Conservation (phyloP, 2,329 filamentous ascomycete genomes). For the Colletotrichum sublineola region DNA sequence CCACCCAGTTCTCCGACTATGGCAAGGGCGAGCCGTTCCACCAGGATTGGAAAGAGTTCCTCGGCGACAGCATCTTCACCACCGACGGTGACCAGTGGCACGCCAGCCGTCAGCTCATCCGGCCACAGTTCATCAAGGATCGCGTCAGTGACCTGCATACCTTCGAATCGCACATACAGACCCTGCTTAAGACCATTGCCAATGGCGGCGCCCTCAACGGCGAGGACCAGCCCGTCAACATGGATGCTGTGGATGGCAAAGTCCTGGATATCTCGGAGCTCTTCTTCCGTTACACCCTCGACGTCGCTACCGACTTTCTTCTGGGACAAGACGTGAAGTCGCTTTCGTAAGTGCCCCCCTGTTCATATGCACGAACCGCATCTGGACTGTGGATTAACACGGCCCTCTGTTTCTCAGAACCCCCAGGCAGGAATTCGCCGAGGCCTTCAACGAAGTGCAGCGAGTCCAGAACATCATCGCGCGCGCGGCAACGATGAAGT, state of each 20-base stretch:
- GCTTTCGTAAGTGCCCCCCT: conserved; percentile 59
- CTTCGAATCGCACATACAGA: conserved; percentile 83
- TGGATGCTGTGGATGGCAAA: conserved; percentile 71
- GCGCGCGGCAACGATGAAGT: conserved; percentile 73
- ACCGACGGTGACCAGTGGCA: conserved; percentile 88
- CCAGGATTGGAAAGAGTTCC: conserved; percentile 78
- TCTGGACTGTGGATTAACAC: conserved; percentile 5
- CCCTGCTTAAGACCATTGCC: conserved; percentile 77
- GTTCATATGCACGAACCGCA: background rate
- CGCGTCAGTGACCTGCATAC: conserved; percentile 84
- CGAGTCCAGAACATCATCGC: conserved; percentile 77
- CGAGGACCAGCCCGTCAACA: conserved; percentile 73
- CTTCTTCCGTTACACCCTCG: conserved; percentile 88
- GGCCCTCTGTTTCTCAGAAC: conserved; percentile 54
- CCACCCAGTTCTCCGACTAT: conserved; percentile 86
- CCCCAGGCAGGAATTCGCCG: conserved; percentile 77
- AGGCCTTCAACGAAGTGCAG: conserved; percentile 85
- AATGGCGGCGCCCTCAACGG: conserved; percentile 70
- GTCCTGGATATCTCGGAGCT: conserved; percentile 80
- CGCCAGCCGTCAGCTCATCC: conserved; percentile 81
- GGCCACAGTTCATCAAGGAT: conserved; percentile 89
- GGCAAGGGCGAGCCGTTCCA: conserved; percentile 86
- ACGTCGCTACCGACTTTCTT: conserved; percentile 88
- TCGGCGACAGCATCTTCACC: conserved; percentile 83
- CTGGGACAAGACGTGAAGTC: conserved; percentile 81